A percentile compares a stretch with the other conserved stretches of the same genome.
phyloP scores from a whole-genome alignment of 1,284 basidiomycete genomes.

The Lentinula novae-zelandiae region DNA sequence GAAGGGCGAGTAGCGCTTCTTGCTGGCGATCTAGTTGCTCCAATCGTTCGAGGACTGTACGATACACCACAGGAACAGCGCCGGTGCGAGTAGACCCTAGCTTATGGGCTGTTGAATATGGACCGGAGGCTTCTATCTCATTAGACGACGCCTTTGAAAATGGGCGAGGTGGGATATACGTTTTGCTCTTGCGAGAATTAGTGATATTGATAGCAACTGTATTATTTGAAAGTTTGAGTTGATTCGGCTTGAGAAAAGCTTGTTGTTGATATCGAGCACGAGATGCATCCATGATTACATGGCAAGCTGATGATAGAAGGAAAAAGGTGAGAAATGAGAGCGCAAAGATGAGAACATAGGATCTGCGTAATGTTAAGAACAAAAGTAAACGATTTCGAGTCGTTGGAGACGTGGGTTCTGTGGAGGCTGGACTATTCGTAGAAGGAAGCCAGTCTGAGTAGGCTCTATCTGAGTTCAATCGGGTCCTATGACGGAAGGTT shows the following conservation, averaged over 20 bases:
- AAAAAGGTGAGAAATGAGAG: neutral
- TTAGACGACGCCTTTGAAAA: neutral
- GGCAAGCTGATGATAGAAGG: neutral
- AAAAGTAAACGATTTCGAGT: neutral
- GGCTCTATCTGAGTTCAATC: neutral
- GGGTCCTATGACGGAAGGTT: neutral
- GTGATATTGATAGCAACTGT: neutral
- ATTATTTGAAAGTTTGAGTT: neutral
- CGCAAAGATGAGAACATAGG: neutral
- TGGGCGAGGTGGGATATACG: neutral
- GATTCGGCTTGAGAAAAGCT: neutral
- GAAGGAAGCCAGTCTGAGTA: neutral
- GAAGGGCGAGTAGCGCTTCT: slow-evolving; percentile 3
- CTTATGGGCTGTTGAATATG: neutral
- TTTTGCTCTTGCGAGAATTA: neutral
- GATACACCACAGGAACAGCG: slow-evolving; percentile 25
- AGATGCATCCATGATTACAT: neutral
- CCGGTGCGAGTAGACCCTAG: neutral
- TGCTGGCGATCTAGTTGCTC: slow-evolving; percentile 18
- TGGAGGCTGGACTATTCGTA: no score
- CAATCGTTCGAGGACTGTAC: slow-evolving; percentile 25
- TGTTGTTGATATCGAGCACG: neutral
- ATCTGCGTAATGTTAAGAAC: neutral
- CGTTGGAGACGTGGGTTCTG: neutral
- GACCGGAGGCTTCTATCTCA: neutral